A percentile compares a stretch with the other conserved stretches of the same genome.
Evolutionary conservation across 2,329 filamentous ascomycete species (phyloP).

Genomic region (Thelonectria blattea): DNA sequence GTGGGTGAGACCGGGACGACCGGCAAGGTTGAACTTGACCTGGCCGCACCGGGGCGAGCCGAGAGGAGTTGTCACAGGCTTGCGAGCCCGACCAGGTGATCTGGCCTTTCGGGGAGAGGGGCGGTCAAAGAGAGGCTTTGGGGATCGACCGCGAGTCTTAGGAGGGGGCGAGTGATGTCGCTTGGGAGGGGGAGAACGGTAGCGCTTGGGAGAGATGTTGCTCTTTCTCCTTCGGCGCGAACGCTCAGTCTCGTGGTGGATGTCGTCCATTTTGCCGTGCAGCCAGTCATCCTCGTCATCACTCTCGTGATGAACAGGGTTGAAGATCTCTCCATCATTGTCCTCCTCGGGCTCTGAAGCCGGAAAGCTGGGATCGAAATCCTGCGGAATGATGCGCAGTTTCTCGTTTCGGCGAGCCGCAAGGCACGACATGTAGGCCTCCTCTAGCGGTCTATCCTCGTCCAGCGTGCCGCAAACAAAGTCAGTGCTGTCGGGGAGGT

Average conservation of each 20-base stretch:
- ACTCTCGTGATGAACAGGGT: constrained; percentile 64
- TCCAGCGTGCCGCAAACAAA: constrained; percentile 99
- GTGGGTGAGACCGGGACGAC: constrained; percentile 71
- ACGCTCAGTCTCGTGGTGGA: constrained; percentile 64
- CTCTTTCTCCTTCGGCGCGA: constrained; percentile 57
- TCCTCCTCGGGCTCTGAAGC: constrained; percentile 91
- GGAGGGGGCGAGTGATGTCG: constrained; percentile 42
- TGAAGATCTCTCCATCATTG: constrained; percentile 73
- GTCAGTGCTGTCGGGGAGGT: constrained; percentile 95
- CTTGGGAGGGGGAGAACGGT: constrained; percentile 52
- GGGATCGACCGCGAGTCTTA: constrained; percentile 58
- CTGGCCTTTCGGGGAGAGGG: constrained; percentile 73
- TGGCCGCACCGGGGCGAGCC: constrained; percentile 50
- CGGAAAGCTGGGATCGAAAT: constrained; percentile 97
- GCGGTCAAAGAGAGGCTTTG: constrained; percentile 62
- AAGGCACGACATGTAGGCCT: constrained; percentile 86
- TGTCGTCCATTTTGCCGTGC: constrained; percentile 73
- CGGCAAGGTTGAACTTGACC: constrained; percentile 48
- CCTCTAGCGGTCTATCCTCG: constrained; percentile 92
- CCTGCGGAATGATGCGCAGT: constrained; percentile 85
- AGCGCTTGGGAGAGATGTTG: constrained; percentile 51
- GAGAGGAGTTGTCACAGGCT: constrained; percentile 42
- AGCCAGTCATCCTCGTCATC: constrained; percentile 75
- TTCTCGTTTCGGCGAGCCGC: constrained; percentile 83
- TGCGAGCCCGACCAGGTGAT: constrained; percentile 76